Base-by-base conservation (phyloP, 345 rosid species). In the Dovyalis caffra region DNA sequence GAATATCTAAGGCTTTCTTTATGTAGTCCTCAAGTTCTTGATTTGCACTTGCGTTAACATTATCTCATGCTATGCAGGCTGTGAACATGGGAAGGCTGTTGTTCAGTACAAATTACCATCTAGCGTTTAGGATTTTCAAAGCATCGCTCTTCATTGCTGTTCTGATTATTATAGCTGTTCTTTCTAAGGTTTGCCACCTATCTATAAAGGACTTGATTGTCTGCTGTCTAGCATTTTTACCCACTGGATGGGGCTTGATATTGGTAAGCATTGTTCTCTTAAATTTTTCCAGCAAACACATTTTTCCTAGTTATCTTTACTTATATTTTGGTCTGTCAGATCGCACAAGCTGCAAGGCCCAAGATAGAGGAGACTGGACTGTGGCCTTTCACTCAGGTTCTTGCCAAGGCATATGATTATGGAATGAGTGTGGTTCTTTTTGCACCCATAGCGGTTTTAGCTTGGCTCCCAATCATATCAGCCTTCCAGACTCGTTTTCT, bases 201-300 rank as follows among this genome's bases (percentile, higher is more conserved):
- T 95, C 97, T 7, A 58, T 74, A 67, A 92, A 79, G 86, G 99
- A 95, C 75, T 75, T 95, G 70, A 64, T 91, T 0, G 90, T 92
- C 67, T 92, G 97, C 83, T 86, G 92, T 82, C 85, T 95, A 64
- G 99, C 97, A 3, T 95, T 95, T 79, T 70, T 92, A 79, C 99
- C 99, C 5, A 95, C 99, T 0, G 99, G 97, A 69, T 95, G 99
- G 99, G 97, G 99, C 73, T 83, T 95, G 71, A 83, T 92, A 84
- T 74, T 95, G 97, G 99, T 95, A 86, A 81, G 86, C 38, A 28
- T 38, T n/a, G n/a, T n/a, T n/a, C n/a, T n/a, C n/a, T 58, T 43
- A 3, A 43, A 3, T 43, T 43, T 9, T 43, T 43, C 49, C 3
- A 11, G 49, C 0, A 43, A 43, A 43, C 18, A 43, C 49, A 43